Evolutionary conservation across 2,329 filamentous ascomycete species (phyloP), one percentile per base, ranked within the genome.

Genomic region (Aspergillus pseudonomiae): DNA sequence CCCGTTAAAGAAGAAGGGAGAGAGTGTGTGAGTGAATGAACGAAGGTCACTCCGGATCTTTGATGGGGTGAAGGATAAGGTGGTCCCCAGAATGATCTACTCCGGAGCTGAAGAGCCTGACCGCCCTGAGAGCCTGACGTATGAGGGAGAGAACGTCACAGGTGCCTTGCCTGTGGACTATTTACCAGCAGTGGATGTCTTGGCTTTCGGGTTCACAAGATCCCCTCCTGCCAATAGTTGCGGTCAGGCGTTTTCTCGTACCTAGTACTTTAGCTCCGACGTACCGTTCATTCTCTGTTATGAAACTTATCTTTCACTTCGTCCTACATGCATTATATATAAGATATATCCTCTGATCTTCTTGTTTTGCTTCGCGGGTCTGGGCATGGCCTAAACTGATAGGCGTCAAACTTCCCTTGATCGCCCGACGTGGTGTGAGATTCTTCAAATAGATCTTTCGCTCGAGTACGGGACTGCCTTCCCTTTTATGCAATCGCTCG

Each of bases 51-150:
- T 46, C 43, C 21, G 21, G n/a, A 14, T 46, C 43, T 26, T 48
- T 28, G 45, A 48, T 26, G 45, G 24, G 45, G 21, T 6, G 7
- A 48, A 48, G 45, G 9, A 24, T 28, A 28, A 48, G 14, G 34
- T 39, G 14, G 34, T 48, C 46, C 16, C 26, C 26, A 60, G 34
- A 60, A 53, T 60, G 46, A 43, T 53, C 46, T 50, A 50, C 48
- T 41, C 16, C 7, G 6, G 19, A 36, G 6, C 30, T 34, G 6
- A 55, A 19, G 52, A 6, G 34, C 4, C 58, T 60, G 46, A 60
- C 58, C 58, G 58, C 58, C 58, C 45, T 45, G 41, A 32, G 21
- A 28, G 32, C 43, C 28, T 55, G 43, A 63, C 57, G 63, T 62
- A 53, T 34, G 50, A 55, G 19, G 28, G 26, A n/a, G 19, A 34